Conservation (phyloP, 2,329 filamentous ascomycete species). For the Aspergillus japonicus region DNA sequence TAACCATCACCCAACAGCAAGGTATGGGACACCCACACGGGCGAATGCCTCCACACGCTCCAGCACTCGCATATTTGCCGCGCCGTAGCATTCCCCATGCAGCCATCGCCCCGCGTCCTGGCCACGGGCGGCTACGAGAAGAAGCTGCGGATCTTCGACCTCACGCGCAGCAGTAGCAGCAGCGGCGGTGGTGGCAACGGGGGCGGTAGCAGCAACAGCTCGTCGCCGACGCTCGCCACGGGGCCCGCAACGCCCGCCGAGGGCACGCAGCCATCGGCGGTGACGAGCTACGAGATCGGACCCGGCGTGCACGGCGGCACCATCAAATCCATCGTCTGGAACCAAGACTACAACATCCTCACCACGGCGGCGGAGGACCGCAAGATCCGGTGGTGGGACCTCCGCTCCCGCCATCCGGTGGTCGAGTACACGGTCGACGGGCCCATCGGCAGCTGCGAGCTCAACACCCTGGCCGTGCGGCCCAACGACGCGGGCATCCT, state of each 20-base stretch:
- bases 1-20: constrained; percentile 60
- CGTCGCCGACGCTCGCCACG: constrained; percentile 41
- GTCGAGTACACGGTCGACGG: constrained; percentile 77
- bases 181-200: constrained; percentile 7
- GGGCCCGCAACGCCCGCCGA: constrained; percentile 20
- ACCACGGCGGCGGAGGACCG: constrained; percentile 90
- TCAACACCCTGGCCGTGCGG: constrained; percentile 66
- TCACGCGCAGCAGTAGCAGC: constrained; percentile 57
- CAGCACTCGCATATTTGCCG: constrained; percentile 95
- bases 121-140: constrained; percentile 96
- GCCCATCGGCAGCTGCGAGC: constrained; percentile 86
- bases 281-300: constrained; percentile 81
- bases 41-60: constrained; percentile 81
- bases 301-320: constrained; percentile 77
- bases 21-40: constrained; percentile 95
- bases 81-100: constrained; percentile 82
- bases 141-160: constrained; percentile 90
- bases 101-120: constrained; percentile 73
- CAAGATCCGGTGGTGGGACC: constrained; percentile 90
- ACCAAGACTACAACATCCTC: constrained; percentile 79
- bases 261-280: constrained; percentile 50
- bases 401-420: constrained; percentile 72
- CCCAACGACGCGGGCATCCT: constrained; percentile 69
- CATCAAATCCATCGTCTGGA: constrained; percentile 97
- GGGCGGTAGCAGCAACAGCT: constrained; percentile 29